Evolutionary conservation across 768 basidiomycete genomes (phyloP), one percentile per base, ranked within the genome.

Genomic region (Crepidotus variabilis): DNA sequence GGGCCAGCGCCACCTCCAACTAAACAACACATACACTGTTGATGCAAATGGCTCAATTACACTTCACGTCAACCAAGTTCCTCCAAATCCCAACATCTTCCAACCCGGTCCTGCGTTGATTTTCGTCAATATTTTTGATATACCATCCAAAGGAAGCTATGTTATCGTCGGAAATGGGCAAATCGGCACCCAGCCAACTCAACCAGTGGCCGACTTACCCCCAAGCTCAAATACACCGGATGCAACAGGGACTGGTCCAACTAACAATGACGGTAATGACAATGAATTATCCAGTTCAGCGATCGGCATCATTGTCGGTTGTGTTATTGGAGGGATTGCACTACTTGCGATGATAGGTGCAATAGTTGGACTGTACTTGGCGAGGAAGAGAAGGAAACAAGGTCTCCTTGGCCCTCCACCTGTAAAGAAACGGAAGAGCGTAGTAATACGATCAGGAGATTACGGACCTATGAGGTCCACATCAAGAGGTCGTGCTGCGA

Each of bases 21-120:
- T 97, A 53, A 87, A 94, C 69, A 88, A 82, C 65, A 90, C 94
- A 0, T 96, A 87, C 74, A 88, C 85, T 0, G 88, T 93, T 55
- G 83, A 90, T 67, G 69, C 65, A n/a, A 84, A 94, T 60, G 88
- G 90, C 18, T 83, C 86, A 16, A 86, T 92, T 61, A 82, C 80
- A 8, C 73, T 97, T 2, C 87, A 95, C 69, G 88, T 92, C 47
- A 73, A 88, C 1, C 94, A 95, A 67, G 78, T 84, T 7, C 92
- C 92, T 0, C 89, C 92, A 0, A 93, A 90, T 71, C 75, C 94
- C 9, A 88, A 91, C 67, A 63, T 98, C 64, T 82, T 97, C 76
- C 87, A 89, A 63, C 95, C 96, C 4, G 95, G 95, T 5, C 94
- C 95, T 7, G 89, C 83, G 0, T 75, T 94, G 60, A 57, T 95